Conservation (phyloP, 306 rosid genomes). For the Begonia masoniana region DNA sequence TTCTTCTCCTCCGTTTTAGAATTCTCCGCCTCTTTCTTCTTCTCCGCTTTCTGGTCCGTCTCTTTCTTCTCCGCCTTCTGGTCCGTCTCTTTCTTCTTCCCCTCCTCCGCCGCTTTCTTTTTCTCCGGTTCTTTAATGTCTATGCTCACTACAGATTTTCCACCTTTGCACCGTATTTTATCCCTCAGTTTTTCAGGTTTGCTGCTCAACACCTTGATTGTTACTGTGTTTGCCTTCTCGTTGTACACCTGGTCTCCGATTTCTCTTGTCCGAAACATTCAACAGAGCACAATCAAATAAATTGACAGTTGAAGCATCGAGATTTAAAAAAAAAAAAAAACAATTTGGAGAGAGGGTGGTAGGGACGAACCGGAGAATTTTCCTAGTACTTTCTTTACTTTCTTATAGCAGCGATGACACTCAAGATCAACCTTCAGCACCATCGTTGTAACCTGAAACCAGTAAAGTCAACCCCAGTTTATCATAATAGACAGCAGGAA, state of each 20-base stretch:
- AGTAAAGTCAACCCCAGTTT: too few species aligned
- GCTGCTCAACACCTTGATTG: constrained; percentile 57
- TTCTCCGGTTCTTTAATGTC: constrained; percentile 16
- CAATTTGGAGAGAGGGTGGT: too few species aligned
- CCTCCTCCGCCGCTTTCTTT: background rate
- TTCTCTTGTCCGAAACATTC: constrained; percentile 51
- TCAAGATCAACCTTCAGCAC: constrained; percentile 54
- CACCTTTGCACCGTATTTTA: constrained; percentile 6
- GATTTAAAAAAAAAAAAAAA: constrained; percentile 2
- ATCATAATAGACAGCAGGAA: too few species aligned
- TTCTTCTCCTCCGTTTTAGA: background rate
- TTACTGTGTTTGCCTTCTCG: constrained; percentile 39
- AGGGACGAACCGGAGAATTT: constrained; percentile 3
- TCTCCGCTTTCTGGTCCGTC: background rate
- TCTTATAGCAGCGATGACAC: constrained; percentile 49
- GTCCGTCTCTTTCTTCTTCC: too few species aligned
- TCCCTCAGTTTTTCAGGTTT: constrained; percentile 23
- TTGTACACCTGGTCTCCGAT: constrained; percentile 62
- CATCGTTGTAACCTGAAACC: constrained; percentile 28
- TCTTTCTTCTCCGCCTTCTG: constrained; percentile 2
- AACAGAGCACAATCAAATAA: too few species aligned
- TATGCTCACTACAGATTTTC: constrained; percentile 13
- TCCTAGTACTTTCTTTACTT: constrained; percentile 50
- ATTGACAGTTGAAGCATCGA: too few species aligned
- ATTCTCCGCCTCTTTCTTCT: constrained; percentile 1